Evolutionary conservation across 352 stramenopile genomes (phyloP), one percentile per base, ranked within the genome.

Genomic region (Phytophthora nicotianae): DNA sequence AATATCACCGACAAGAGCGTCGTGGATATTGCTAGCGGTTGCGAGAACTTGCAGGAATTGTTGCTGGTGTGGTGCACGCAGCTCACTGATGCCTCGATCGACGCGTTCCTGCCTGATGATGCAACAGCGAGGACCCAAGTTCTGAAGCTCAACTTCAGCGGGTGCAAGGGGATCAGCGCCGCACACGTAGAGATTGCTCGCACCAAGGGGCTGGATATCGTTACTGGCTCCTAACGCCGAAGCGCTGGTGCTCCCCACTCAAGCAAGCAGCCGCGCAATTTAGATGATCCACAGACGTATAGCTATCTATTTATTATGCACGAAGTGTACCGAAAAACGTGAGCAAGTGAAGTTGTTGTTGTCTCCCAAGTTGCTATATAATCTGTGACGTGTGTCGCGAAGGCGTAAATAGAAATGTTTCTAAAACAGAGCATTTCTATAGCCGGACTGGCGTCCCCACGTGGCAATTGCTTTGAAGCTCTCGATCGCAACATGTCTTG

Each of bases 1-100:
- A 93, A 95, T 70, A 90, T 96, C 56, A 96, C 88, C 9, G 88
- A 96, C 75, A 89, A 91, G 58, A 83, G 86, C 47, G 72, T 93
- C 27, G 70, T 83, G 55, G 79, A 88, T 55, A 42, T 96, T 23
- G 82, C 82, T 24, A 68, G 68, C n/a, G 77, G 74, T 21, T 96
- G 84, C 45, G 62, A 73, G n/a, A 59, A 77, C 21, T 70, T 94
- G 24, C 58, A 77, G 16, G 81, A 92, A 40, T 55, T 92, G 62
- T 71, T 83, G 57, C 51, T 96, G 14, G 82, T 93, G 32, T 96
- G 84, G 82, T 96, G 87, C 58, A 93, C 79, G 58, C 85, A 94
- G 68, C 75, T 96, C 35, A 94, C 87, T 1, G 77, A 93, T 61
- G 75, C 73, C 9, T 76, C 81, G 23, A 68, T 95, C 48, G 65